These are phyloP conservation scores for Microthlaspi erraticum DNA, from an alignment of 345 rosid genomes.

Conservation along the genomic window DNA sequence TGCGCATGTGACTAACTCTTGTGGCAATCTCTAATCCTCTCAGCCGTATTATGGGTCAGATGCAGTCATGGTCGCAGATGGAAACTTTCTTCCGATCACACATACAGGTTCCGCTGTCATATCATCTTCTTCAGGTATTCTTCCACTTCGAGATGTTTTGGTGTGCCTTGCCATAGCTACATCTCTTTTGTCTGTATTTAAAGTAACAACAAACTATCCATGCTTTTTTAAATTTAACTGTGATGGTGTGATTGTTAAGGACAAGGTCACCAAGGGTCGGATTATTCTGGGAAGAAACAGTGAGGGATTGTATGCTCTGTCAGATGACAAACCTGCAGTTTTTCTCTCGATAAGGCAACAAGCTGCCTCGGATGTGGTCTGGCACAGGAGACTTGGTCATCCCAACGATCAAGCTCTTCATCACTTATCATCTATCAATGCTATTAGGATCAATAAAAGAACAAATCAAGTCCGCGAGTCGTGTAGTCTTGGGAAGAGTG, in stretches of 20 bases:
- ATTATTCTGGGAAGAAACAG: no score
- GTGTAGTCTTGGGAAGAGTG: background rate
- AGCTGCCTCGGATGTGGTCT: background rate
- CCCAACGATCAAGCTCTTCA: background rate
- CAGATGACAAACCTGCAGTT: background rate
- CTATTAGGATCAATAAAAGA: no score
- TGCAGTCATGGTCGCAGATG: background rate
- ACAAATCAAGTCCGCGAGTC: background rate
- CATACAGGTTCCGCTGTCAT: background rate
- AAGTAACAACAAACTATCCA: no score
- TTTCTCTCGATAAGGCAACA: background rate
- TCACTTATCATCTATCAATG: background rate
- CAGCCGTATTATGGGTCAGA: background rate
- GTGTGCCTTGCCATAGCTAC: background rate
- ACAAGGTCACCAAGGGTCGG: no score
- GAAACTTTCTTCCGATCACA: background rate
- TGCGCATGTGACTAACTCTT: background rate
- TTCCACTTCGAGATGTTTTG: background rate
- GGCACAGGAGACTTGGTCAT: background rate
- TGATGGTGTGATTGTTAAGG: no score
- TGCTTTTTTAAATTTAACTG: no score
- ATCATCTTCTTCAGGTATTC: background rate
- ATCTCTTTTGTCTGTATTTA: no score
- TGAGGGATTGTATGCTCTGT: no score
- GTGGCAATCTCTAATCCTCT: background rate